phyloP scores from a whole-genome alignment of 345 rosid species.

The Tarenaya hassleriana region DNA sequence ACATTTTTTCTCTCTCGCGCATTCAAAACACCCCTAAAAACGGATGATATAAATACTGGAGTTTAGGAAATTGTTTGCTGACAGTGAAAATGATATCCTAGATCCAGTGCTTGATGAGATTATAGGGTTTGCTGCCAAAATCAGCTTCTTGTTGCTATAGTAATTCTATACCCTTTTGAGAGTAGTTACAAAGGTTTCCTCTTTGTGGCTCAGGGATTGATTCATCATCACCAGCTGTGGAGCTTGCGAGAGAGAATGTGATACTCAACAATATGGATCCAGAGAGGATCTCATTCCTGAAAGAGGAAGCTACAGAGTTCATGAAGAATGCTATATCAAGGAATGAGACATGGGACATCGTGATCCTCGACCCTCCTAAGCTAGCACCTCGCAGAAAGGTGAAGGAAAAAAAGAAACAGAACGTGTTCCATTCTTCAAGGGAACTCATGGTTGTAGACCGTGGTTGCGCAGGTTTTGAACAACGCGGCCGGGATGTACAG shows the following conservation, averaged over 20 bases:
- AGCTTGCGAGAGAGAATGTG: conserved; percentile 78
- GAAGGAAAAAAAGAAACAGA: too few relatives aligned
- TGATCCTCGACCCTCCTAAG: conserved; percentile 89
- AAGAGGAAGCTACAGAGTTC: conserved; percentile 65
- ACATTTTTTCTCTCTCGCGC: not conserved
- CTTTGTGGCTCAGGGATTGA: conserved; percentile 94
- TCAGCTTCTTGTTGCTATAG: too few relatives aligned
- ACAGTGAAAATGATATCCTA: too few relatives aligned
- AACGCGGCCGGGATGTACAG: conserved; percentile 78
- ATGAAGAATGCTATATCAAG: conserved; percentile 74
- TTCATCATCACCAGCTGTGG: conserved; percentile 76
- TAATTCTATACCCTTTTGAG: too few relatives aligned
- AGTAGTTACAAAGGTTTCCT: too few relatives aligned
- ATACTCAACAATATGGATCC: conserved; percentile 68
- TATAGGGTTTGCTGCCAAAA: too few relatives aligned
- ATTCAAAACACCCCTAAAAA: not conserved
- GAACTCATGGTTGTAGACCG: too few relatives aligned
- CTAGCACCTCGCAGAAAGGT: conserved; percentile 80
- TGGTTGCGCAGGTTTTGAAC: conserved; percentile 57
- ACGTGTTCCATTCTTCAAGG: not conserved
- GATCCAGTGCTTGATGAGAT: too few relatives aligned
- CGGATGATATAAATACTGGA: too few relatives aligned
- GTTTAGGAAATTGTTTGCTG: too few relatives aligned
- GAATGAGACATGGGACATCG: conserved; percentile 77
- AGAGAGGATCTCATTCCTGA: conserved; percentile 46